Conservation (phyloP, 75 land plant species). For the Selaginella tamariscina region DNA sequence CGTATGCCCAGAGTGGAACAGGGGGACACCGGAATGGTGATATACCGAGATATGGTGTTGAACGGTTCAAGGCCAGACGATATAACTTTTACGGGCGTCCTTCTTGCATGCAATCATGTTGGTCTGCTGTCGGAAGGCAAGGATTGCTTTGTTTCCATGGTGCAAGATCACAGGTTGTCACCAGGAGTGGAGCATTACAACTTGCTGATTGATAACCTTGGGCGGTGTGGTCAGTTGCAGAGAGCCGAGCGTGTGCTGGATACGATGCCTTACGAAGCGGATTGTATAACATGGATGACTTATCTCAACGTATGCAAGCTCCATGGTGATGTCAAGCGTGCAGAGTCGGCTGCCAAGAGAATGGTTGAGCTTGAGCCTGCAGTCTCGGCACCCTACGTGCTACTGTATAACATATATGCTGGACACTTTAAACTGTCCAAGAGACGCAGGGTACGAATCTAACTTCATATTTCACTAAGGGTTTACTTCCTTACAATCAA, state of each 20-base stretch:
- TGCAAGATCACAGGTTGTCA: conserved; percentile 22
- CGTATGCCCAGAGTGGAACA: neutral
- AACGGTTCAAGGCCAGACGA: neutral
- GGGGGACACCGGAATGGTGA: neutral
- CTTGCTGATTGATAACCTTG: conserved; percentile 51
- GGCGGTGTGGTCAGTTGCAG: conserved; percentile 21
- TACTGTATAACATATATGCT: neutral
- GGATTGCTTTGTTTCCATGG: conserved; percentile 32
- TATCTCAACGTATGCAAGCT: neutral
- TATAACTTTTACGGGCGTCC: conserved; percentile 1
- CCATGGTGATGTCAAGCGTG: neutral
- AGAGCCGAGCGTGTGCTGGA: neutral
- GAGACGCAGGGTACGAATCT: too few species aligned
- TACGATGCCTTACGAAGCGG: neutral
- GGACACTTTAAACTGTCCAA: too few species aligned
- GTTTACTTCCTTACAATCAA: too few species aligned
- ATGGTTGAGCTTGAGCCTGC: neutral
- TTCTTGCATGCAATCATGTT: conserved; percentile 46
- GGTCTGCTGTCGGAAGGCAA: conserved; percentile 39
- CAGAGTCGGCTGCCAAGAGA: neutral
- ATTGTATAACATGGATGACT: neutral
- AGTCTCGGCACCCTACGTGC: neutral
- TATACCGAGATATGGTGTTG: neutral
- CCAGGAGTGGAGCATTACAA: conserved; percentile 45
- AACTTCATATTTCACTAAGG: too few species aligned